A percentile compares a stretch with the other conserved stretches of the same genome.
Conservation (phyloP, 176 grass and related monocot species). For the Hordeum vulgare region DNA sequence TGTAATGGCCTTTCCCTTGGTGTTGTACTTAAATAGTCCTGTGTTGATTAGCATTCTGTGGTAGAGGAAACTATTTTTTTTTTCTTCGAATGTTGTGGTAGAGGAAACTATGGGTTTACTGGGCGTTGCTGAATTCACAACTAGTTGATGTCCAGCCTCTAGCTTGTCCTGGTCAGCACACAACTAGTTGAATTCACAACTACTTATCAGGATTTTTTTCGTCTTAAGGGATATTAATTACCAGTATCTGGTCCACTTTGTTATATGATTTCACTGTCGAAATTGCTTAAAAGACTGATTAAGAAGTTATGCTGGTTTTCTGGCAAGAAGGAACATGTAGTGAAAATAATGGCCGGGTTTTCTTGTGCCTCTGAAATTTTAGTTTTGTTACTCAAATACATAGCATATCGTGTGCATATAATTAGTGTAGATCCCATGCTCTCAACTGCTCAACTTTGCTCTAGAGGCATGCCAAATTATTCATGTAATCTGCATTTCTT, state of each 20-base stretch:
- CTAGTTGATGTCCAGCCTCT: neutral
- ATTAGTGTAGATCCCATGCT: neutral
- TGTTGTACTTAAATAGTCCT: neutral
- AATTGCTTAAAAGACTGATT: neutral
- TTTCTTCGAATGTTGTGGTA: too few species aligned
- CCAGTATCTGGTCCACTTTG: neutral
- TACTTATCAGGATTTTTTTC: neutral
- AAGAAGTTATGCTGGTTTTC: neutral
- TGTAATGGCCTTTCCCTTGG: neutral
- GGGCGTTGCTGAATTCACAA: neutral
- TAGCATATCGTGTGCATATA: neutral
- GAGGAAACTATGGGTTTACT: neutral
- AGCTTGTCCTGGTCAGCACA: neutral
- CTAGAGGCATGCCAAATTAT: neutral
- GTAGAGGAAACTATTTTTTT: neutral
- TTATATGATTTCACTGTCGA: neutral
- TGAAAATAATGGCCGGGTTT: neutral
- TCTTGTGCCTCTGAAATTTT: neutral
- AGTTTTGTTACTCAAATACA: neutral
- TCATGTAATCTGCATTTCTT: neutral
- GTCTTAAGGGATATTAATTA: neutral
- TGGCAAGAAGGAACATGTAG: neutral
- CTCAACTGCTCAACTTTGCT: neutral
- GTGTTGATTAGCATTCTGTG: neutral
- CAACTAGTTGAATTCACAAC: too few species aligned